Evolutionary conservation across 768 basidiomycete genomes (phyloP).

Genomic region (Leccinellum rugosiceps): DNA sequence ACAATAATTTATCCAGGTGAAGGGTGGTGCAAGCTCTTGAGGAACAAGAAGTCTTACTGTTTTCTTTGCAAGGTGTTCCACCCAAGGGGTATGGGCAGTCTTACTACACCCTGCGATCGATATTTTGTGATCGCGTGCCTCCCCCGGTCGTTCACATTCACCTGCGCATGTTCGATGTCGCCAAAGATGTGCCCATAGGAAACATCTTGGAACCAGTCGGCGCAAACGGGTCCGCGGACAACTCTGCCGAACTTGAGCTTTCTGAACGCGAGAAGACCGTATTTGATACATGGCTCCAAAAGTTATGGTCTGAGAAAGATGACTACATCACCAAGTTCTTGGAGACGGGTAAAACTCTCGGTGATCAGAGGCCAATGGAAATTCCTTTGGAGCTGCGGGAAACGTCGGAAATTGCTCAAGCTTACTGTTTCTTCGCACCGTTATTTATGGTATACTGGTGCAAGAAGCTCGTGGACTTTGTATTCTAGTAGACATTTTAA

Average conservation of each 20-base stretch:
- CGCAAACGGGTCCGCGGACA: conserved; percentile 27
- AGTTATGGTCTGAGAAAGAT: conserved; percentile 87
- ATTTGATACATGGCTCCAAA: conserved; percentile 84
- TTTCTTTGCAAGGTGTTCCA: conserved; percentile 57
- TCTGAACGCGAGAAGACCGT: conserved; percentile 53
- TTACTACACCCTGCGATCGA: conserved; percentile 86
- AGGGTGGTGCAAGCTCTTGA: background rate
- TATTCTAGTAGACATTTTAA: conserved; percentile 16
- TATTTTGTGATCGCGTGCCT: conserved; percentile 76
- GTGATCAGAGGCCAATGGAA: conserved; percentile 34
- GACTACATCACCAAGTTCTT: conserved; percentile 65
- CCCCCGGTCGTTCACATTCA: conserved; percentile 90
- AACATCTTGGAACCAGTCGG: conserved; percentile 41
- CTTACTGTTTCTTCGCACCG: conserved; percentile 72
- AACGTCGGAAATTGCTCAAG: conserved; percentile 55
- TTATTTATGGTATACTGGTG: conserved; percentile 48
- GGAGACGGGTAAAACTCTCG: conserved; percentile 45
- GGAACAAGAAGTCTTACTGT: background rate
- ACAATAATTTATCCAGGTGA: conserved; percentile 89
- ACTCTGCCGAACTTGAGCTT: conserved; percentile 44
- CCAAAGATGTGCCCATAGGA: conserved; percentile 66
- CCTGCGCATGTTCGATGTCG: conserved; percentile 72
- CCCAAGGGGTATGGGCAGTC: conserved; percentile 78
- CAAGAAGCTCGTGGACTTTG: conserved; percentile 32
- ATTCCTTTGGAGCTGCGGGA: conserved; percentile 60